Evolutionary conservation across 768 basidiomycete genomes (phyloP).

Genomic region (Rhodotorula diobovata): DNA sequence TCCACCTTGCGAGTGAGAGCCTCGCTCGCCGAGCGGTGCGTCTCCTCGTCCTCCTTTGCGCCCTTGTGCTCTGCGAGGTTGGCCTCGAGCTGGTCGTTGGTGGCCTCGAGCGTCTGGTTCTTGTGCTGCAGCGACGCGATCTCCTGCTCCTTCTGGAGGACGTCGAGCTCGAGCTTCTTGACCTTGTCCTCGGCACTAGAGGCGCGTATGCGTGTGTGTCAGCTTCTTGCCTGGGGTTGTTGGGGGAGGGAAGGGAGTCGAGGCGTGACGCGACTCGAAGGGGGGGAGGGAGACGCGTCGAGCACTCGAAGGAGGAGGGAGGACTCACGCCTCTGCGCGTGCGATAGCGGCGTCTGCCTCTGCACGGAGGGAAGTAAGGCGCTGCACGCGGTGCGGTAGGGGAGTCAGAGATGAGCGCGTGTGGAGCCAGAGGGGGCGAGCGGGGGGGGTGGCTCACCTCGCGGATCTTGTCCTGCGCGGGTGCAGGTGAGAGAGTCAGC

Average conservation of each 20-base stretch:
- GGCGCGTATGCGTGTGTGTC: not conserved
- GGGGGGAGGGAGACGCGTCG: not conserved
- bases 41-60: slow-evolving; percentile 63
- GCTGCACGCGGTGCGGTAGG: slow-evolving; percentile 38
- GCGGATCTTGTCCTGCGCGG: slow-evolving; percentile 53
- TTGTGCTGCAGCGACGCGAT: slow-evolving; percentile 72
- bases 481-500: not conserved
- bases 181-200: slow-evolving; percentile 56
- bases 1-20: slow-evolving; percentile 74
- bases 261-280: not conserved
- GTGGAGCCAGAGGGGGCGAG: not conserved
- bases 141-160: slow-evolving; percentile 80
- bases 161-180: slow-evolving; percentile 46
- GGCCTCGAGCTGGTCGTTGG: slow-evolving; percentile 62
- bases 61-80: slow-evolving; percentile 64
- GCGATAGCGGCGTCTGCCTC: slow-evolving; percentile 77
- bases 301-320: not conserved
- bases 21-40: slow-evolving; percentile 67
- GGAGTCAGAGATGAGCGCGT: not conserved
- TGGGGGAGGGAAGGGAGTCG: not conserved
- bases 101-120: slow-evolving; percentile 60
- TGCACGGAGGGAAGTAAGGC: slow-evolving; percentile 63
- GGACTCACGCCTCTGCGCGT: slow-evolving; percentile 65
- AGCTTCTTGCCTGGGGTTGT: not conserved
- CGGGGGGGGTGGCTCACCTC: slow-evolving; percentile 46